Base-by-base conservation (phyloP, 2,329 filamentous ascomycete species). In the Ophiosphaerella korrae region DNA sequence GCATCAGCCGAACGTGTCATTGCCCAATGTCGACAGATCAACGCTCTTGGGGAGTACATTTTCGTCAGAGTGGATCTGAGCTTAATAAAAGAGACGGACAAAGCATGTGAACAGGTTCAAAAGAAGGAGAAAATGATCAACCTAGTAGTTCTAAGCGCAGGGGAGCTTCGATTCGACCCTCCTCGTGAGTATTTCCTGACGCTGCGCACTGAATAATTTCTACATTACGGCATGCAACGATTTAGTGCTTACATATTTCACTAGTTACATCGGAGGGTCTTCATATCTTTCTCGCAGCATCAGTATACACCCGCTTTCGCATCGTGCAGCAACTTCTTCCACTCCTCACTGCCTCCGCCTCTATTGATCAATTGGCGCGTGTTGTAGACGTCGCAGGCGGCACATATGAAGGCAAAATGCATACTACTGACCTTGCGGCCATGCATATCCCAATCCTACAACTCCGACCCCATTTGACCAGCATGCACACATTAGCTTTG, bases 81-180 rank as follows among this genome's bases (percentile, higher is more conserved):
- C 7, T 53, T 71, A 11, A 59, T 78, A 9, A 65, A 58, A 24
- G 72, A 73, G 50, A 75, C 77, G 40, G 76, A 78, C 53, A 62
- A 71, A 41, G 65, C 73, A 11, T 77, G 75, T 62, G 68, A 72
- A 5, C 73, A 82, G 42, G 80, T 86, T 44, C 71, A 68, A 52
- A 60, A 66, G 14, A 78, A 76, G 51, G 82, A 85, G 60, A 67
- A 70, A 32, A 73, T 74, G 21, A 75, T 86, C 42, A 83, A 85
- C 64, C 64, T 84, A 4, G 64, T 85, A 0, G 80, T 84, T 55
- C 72, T 84, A 35, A 81, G 75, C 2, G 76, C 76, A 1, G 82
- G 81, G 2, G 66, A 68, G 37, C 12, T 46, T 7, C 32, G 12
- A 14, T 38, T 51, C 7, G 37, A 29, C 9, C n/a, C 32, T 5